Evolutionary conservation across 2,329 filamentous ascomycete species (phyloP), one percentile per base, ranked within the genome.

Genomic region (Arthrobotrys sphaeroides): DNA sequence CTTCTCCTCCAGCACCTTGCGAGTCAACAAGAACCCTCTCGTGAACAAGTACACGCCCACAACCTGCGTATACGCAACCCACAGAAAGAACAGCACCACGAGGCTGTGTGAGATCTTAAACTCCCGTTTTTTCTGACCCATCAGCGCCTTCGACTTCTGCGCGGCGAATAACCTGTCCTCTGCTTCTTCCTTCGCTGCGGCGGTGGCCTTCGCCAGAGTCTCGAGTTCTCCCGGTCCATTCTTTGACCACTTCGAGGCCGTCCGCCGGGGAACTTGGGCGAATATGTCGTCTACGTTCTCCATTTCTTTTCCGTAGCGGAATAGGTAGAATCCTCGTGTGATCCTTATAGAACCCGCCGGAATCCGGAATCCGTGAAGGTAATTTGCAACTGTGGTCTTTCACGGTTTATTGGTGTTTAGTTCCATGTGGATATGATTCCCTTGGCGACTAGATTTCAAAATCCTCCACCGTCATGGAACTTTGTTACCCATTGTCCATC

Each of bases 21-120:
- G 89, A 67, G 94, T 97, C 78, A 99, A 88, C 77, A 99, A 88
- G 83, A 99, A 99, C 38, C 95, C 95, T 82, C 91, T 93, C 24
- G 93, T 96, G 84, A 99, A 99, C 81, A 97, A 91, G 81, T 91
- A 92, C 80, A 98, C 90, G 73, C 93, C 94, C 36, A 91, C 85
- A 49, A 88, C 85, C 82, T 99, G 95, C 42, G 97, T 87, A 78
- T 84, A 88, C 81, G 92, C 83, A 81, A 94, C 84, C 85, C 90
- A 89, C 40, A 85, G 81, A 85, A 92, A 92, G 82, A 94, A 92
- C 38, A 85, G 87, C 33, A 89, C 84, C 10, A 87, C 79, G 43
- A 87, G 82, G 26, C 83, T 83, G 81, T 87, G 86, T 22, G 84
- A 82, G 49, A 85, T 84, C 78, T 86, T 87, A 83, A 87, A 88